Evolutionary conservation across 2,329 filamentous ascomycete genomes (phyloP).

Genomic region (Penicillium griseofulvum): DNA sequence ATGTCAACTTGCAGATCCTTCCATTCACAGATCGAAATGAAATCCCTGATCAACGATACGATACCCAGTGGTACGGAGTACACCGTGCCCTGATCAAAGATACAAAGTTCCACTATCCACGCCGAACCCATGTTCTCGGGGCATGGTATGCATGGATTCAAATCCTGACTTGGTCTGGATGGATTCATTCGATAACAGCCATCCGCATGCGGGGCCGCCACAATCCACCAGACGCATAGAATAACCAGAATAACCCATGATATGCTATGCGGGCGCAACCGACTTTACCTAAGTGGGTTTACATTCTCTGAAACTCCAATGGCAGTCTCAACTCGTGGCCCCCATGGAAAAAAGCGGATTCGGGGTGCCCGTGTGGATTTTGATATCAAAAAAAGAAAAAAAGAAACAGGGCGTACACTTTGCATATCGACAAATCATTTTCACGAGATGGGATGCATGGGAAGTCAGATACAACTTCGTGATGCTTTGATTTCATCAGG

Average conservation of each 20-base stretch:
- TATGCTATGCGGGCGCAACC: constrained; percentile 15
- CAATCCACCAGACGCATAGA: constrained; percentile 14
- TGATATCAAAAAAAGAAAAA: not conserved
- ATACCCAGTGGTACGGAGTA: no score
- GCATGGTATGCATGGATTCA: constrained; percentile 11
- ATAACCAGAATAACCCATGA: constrained; percentile 1
- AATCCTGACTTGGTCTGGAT: not conserved
- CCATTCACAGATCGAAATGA: not conserved
- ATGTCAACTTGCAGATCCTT: not conserved
- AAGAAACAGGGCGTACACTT: not conserved
- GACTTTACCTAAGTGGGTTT: not conserved
- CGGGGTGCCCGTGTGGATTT: not conserved
- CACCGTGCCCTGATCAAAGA: not conserved
- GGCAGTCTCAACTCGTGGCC: not conserved
- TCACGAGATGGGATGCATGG: not conserved
- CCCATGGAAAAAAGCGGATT: not conserved
- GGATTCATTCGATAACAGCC: constrained; percentile 11
- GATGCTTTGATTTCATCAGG: not conserved
- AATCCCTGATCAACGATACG: not conserved
- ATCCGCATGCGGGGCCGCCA: constrained; percentile 21
- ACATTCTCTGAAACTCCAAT: not conserved
- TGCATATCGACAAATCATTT: not conserved
- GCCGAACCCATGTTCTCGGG: constrained; percentile 16
- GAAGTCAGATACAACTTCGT: no score
- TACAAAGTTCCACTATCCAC: not conserved